A percentile compares a stretch with the other conserved stretches of the same genome.
phyloP scores from a whole-genome alignment of 148 eudicot genomes.

The Spergularia marina region DNA sequence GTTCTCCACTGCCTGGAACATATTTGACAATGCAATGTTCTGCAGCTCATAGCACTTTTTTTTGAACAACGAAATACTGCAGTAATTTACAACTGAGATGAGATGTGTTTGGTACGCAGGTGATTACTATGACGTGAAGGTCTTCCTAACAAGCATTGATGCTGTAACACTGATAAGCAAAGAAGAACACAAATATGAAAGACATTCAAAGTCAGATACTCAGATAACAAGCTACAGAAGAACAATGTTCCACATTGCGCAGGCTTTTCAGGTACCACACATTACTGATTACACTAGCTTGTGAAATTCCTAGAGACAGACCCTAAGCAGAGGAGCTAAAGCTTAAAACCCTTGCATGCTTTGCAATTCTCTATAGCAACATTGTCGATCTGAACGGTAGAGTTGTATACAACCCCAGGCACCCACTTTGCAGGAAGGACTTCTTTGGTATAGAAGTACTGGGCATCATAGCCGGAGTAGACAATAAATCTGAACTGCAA shows the following conservation, averaged over 20 bases:
- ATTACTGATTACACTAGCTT: background rate
- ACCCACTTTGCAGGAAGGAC: constrained; percentile 27
- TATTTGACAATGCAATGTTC: no score
- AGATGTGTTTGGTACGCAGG: no score
- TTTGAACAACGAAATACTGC: background rate
- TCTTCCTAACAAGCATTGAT: no score
- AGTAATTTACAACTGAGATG: background rate
- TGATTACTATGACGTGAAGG: no score
- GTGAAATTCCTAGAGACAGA: background rate
- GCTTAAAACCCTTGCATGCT: constrained; percentile 23
- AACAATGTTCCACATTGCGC: background rate
- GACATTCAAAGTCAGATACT: constrained; percentile 6
- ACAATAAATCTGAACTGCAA: constrained; percentile 24
- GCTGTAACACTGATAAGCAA: no score
- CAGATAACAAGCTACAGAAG: background rate
- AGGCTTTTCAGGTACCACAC: background rate
- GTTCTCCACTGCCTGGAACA: no score
- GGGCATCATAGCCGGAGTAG: constrained; percentile 22
- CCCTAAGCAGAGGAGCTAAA: constrained; percentile 10
- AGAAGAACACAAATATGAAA: no score
- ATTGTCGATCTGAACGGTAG: constrained; percentile 23
- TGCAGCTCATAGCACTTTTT: background rate
- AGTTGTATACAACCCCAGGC: constrained; percentile 18
- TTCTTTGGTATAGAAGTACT: constrained; percentile 20
- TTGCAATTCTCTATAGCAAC: constrained; percentile 19